These are phyloP conservation scores for Solanum hybrid DNA, from an alignment of 305 asterid genomes.

Conservation along the genomic window DNA sequence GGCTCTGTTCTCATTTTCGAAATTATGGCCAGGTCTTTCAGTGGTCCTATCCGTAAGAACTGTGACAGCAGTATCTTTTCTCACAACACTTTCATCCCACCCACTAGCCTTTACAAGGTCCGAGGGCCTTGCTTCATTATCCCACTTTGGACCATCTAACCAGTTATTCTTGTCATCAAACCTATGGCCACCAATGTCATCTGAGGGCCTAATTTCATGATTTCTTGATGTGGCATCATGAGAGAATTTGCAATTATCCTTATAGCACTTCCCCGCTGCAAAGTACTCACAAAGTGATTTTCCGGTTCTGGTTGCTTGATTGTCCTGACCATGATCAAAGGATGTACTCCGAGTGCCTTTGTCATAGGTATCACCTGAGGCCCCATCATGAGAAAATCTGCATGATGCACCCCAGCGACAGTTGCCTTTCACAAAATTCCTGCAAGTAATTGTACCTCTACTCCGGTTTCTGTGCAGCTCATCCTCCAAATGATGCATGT, in stretches of 20 bases:
- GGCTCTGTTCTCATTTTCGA: slow-evolving; percentile 28
- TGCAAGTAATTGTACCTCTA: slow-evolving; percentile 49
- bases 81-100: slow-evolving; percentile 27
- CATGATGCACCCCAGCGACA: slow-evolving; percentile 84
- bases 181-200: slow-evolving; percentile 20
- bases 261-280: slow-evolving; percentile 65
- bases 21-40: slow-evolving; percentile 19
- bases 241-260: slow-evolving; percentile 67
- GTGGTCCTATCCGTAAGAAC: slow-evolving; percentile 13
- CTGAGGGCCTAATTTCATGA: slow-evolving; percentile 28
- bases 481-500: slow-evolving; percentile 36
- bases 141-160: slow-evolving; percentile 38
- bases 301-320: slow-evolving; percentile 24
- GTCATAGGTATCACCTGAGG: slow-evolving; percentile 37
- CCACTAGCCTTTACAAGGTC: slow-evolving; percentile 23
- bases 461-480: slow-evolving; percentile 38
- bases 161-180: slow-evolving; percentile 23
- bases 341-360: slow-evolving; percentile 32
- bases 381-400: slow-evolving; percentile 60
- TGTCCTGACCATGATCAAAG: slow-evolving; percentile 33
- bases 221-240: slow-evolving; percentile 45
- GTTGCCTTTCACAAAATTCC: slow-evolving; percentile 50
- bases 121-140: slow-evolving; percentile 18
- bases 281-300: slow-evolving; percentile 61
- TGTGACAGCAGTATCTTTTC: slow-evolving; percentile 14